Conservation (phyloP, 805 yeast genomes). For the Myxozyma lipomycoides region DNA sequence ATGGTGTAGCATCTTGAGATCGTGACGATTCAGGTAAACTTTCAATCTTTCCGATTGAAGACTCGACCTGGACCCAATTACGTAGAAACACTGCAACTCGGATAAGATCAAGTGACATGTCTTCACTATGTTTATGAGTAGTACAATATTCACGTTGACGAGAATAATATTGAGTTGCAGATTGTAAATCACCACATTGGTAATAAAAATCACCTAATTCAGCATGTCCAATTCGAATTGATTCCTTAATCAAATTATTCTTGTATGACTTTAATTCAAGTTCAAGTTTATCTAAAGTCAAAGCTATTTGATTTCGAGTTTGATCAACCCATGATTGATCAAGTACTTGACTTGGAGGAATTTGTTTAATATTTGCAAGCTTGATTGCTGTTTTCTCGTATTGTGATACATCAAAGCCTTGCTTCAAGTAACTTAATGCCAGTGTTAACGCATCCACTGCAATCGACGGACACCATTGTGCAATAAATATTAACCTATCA, state of each 20-base stretch:
- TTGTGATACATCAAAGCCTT: conserved; percentile 9
- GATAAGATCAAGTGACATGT: conserved; percentile 22
- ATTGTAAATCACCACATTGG: conserved; percentile 16
- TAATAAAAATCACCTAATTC: conserved; percentile 23
- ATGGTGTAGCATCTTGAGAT: not conserved
- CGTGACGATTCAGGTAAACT: conserved; percentile 2
- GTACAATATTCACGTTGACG: conserved; percentile 27
- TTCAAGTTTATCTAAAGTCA: conserved; percentile 18
- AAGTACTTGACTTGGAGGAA: not conserved
- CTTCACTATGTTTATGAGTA: conserved; percentile 23
- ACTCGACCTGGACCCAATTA: conserved; percentile 23
- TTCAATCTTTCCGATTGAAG: conserved; percentile 12
- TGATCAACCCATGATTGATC: conserved; percentile 19
- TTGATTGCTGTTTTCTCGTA: conserved; percentile 17
- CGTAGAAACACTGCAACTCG: conserved; percentile 18
- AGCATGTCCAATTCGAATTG: conserved; percentile 26
- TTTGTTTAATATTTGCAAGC: not conserved
- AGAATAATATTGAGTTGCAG: conserved; percentile 15
- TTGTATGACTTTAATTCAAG: conserved; percentile 25
- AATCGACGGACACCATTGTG: conserved; percentile 19
- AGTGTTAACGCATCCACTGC: conserved; percentile 13
- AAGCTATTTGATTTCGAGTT: not conserved
- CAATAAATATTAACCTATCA: conserved; percentile 24
- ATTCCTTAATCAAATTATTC: conserved; percentile 25
- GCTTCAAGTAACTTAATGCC: conserved; percentile 14